phyloP scores from a whole-genome alignment of 2,329 filamentous ascomycete genomes.

The Dothideomycetes sp. region DNA sequence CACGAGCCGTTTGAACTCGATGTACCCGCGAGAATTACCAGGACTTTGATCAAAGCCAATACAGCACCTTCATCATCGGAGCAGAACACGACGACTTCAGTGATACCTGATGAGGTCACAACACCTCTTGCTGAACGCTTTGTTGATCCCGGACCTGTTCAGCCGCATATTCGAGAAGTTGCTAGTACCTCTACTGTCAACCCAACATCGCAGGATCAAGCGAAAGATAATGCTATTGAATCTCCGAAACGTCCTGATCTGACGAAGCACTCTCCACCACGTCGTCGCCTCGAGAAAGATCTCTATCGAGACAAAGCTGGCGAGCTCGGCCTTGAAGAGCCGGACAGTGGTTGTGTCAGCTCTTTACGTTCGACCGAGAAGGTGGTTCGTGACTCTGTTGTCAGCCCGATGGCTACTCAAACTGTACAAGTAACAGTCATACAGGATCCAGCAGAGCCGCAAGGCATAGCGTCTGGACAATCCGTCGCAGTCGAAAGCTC shows the following conservation, averaged over 20 bases:
- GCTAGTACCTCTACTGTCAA: too few species aligned
- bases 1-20: slow-evolving; percentile 24
- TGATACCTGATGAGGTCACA: slow-evolving; percentile 2
- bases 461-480: neutral
- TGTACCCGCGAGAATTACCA: slow-evolving; percentile 26
- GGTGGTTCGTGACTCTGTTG: slow-evolving; percentile 24
- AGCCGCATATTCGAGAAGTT: too few species aligned
- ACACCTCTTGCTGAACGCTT: too few species aligned
- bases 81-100: slow-evolving; percentile 13
- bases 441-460: neutral
- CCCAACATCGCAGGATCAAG: too few species aligned
- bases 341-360: slow-evolving; percentile 20
- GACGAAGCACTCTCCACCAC: too few species aligned
- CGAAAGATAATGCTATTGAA: too few species aligned
- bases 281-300: too few species aligned
- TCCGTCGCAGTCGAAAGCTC: neutral
- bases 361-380: slow-evolving; percentile 23
- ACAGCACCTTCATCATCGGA: slow-evolving; percentile 22
- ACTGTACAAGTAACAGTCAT: slow-evolving; percentile 19
- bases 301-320: too few species aligned
- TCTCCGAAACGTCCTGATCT: too few species aligned
- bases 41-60: slow-evolving; percentile 28
- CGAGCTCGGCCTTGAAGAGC: neutral
- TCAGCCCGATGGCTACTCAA: slow-evolving; percentile 26
- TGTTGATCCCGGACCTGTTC: too few species aligned